Conservation (phyloP, 352 stramenopile genomes). For the Pythium dissimile region DNA sequence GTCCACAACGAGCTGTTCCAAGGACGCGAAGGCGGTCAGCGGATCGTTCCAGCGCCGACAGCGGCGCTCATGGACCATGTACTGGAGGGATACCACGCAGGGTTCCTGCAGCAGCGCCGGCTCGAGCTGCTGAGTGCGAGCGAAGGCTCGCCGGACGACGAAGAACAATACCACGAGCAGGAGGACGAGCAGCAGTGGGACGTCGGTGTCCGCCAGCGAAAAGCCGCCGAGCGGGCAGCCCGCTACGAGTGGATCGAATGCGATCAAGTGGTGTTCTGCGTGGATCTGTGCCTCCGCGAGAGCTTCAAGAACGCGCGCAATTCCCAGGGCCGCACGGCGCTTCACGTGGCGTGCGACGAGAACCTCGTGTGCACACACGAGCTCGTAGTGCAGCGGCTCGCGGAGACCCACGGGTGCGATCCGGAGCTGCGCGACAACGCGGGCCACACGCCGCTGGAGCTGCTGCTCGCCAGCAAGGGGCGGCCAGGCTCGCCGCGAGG, state of each 20-base stretch:
- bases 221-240: constrained; percentile 8
- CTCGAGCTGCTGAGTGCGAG: constrained; percentile 8
- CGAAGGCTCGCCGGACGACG: constrained; percentile 29
- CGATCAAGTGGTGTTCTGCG: constrained; percentile 51
- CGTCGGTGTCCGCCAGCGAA: constrained; percentile 19
- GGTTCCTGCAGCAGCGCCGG: constrained; percentile 23
- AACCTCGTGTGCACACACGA: constrained; percentile 83
- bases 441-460: constrained; percentile 30
- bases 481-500: constrained; percentile 59
- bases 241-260: constrained; percentile 43
- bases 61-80: constrained; percentile 38
- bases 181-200: constrained; percentile 26
- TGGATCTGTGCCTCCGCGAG: constrained; percentile 55
- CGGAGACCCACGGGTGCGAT: constrained; percentile 51
- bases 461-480: constrained; percentile 46
- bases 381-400: constrained; percentile 48
- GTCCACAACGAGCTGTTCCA: constrained; percentile 40
- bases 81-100: constrained; percentile 33
- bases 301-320: constrained; percentile 65
- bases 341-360: constrained; percentile 77
- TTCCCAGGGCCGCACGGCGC: constrained; percentile 53
- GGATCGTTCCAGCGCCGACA: constrained; percentile 2
- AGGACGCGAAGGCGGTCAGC: constrained; percentile 23
- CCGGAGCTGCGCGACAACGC: constrained; percentile 51
- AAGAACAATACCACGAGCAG: constrained; percentile 24